Base-by-base conservation (phyloP, 2,329 filamentous ascomycete genomes). In the Onygena corvina region DNA sequence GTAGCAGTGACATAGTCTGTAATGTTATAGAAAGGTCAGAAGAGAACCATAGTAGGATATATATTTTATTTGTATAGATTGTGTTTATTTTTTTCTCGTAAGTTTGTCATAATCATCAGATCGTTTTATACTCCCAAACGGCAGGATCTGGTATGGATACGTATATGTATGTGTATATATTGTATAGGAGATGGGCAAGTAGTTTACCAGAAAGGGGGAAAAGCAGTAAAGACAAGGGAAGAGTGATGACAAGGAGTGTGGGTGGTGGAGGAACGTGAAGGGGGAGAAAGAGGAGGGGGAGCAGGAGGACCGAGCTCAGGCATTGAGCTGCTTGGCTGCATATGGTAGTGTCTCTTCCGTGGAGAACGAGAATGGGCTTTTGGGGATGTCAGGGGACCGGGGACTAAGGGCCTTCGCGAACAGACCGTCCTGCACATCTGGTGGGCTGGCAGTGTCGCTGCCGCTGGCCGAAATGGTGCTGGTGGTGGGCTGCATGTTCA, bases 391-490 rank as follows among this genome's bases (percentile, higher is more conserved):
- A 0, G 88, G 88, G 59, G 85, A 89, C 46, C 88, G 75, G 1
- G 88, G 88, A 59, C 85, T 90, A 68, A 94, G 79, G 1, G 86
- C 87, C 47, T 94, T 75, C 0, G 87, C 88, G 61, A 95, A 95
- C 2, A 94, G 72, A 34, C 85, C 89, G 51, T 94, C 87, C 56
- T 87, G 83, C 4, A 57, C 53, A 64, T 52, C 64, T 45, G 51
- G 56, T 31, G 52, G 49, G 46, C 64, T 58, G 1, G 58, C 53
- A 6, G 53, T 59, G 60, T 60, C 56, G 11, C 18, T 33, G 42
- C 20, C 54, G 57, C 50, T 69, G 67, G 8, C 65, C 59, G 29
- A 60, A 61, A 51, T 68, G 64, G 48, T 35, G 27, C 12, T 48
- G 27, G 40, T 18, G 11, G 47, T 51, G 9, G 49, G 49, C 11